Percentiles rank a stretch among this genome's conserved stretches.
These are phyloP conservation scores for Hortiboletus campestris DNA, from an alignment of 768 basidiomycete species.

Conservation along the genomic window DNA sequence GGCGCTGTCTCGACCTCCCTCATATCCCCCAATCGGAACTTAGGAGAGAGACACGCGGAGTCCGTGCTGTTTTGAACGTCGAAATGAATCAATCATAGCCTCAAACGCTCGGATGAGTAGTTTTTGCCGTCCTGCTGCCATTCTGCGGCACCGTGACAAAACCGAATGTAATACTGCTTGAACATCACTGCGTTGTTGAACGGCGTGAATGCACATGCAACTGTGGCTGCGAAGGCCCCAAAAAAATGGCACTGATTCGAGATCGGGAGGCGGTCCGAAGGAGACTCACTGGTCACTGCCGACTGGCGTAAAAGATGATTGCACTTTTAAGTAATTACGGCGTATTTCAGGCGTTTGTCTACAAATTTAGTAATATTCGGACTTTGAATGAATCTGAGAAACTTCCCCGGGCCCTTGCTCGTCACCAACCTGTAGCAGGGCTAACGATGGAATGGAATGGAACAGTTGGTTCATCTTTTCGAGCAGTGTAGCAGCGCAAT, in stretches of 20 bases:
- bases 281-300: too few relatives aligned
- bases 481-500: too few relatives aligned
- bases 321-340: background rate
- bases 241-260: background rate
- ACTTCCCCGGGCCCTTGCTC: too few relatives aligned
- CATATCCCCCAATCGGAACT: background rate
- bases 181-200: background rate
- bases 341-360: too few relatives aligned
- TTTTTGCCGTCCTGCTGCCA: background rate
- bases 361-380: too few relatives aligned
- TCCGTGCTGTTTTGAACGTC: slow-evolving; percentile 16
- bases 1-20: slow-evolving; percentile 9
- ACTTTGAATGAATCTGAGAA: too few relatives aligned
- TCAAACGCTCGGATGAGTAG: slow-evolving; percentile 4
- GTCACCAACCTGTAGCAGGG: too few relatives aligned
- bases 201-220: background rate
- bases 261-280: background rate
- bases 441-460: too few relatives aligned
- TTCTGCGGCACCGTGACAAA: slow-evolving; percentile 2
- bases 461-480: too few relatives aligned
- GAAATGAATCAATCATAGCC: slow-evolving; percentile 21
- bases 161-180: background rate
- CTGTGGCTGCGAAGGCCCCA: background rate
- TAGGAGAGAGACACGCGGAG: slow-evolving; percentile 16
- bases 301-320: background rate